A percentile compares a stretch with the other conserved stretches of the same genome.
Evolutionary conservation across 176 grass and related monocot species (phyloP).

Genomic region (Calamus simplicifolius): DNA sequence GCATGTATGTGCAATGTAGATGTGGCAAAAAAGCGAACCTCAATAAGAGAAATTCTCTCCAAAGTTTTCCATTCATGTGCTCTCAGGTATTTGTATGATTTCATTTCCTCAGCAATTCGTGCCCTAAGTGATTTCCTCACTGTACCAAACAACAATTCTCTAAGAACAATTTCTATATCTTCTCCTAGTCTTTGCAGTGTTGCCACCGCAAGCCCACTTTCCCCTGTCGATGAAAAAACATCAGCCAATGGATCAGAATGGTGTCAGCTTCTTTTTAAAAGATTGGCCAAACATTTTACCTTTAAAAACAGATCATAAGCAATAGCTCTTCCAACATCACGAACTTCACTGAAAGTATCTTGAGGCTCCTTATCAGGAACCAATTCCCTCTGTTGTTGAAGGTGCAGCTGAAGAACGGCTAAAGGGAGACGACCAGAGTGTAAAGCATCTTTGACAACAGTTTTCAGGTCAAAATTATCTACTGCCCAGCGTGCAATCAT

Average conservation of each 20-base stretch:
- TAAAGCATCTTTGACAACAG: conserved; percentile 90
- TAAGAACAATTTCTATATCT: conserved; percentile 67
- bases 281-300: conserved; percentile 28
- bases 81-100: conserved; percentile 48
- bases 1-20: neutral
- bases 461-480: conserved; percentile 68
- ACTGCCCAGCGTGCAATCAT: conserved; percentile 86
- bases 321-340: conserved; percentile 73
- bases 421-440: conserved; percentile 73
- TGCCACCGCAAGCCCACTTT: conserved; percentile 63
- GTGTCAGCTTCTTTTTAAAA: neutral
- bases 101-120: conserved; percentile 79
- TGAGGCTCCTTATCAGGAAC: conserved; percentile 33
- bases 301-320: conserved; percentile 91
- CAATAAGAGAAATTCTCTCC: conserved; percentile 70
- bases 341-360: conserved; percentile 83
- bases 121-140: conserved; percentile 73
- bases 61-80: conserved; percentile 65
- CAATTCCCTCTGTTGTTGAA: conserved; percentile 54
- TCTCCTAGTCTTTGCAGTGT: conserved; percentile 85
- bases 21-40: conserved; percentile 40
- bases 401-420: conserved; percentile 90
- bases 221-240: conserved; percentile 43
- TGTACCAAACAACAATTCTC: conserved; percentile 87
- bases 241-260: neutral